Base-by-base conservation (phyloP, 768 basidiomycete genomes). In the Macrolepiota fuliginosa region DNA sequence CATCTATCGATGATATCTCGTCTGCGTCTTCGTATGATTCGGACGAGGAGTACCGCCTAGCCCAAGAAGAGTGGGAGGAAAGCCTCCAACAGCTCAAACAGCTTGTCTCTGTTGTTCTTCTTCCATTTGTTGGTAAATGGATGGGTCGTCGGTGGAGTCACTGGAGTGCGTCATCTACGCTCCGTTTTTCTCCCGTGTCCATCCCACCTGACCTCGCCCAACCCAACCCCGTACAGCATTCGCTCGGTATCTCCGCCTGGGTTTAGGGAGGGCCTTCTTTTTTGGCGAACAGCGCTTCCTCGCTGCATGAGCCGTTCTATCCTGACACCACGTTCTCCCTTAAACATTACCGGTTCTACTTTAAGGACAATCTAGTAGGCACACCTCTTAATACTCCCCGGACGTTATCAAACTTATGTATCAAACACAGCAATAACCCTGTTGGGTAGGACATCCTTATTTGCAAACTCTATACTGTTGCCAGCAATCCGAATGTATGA, bases 41-140 rank as follows among this genome's bases (percentile, higher is more conserved):
- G 1, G 84, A 86, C 64, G 90, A 91, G 61, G 91, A 94, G 68
- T 86, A 84, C 66, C 84, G 80, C 42, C 77, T 89, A 51, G 90
- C 91, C 2, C 91, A 95, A 73, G 83, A 90, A 71, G 95, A 97
- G 77, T 96, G 95, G 95, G 89, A 94, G 68, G 95, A 97, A 73
- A 92, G 90, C 68, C 69, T 96, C 54, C 76, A 87, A 63, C 94
- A 97, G 71, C 81, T 97, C 49, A 88, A 91, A 70, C 84, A 93
- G 70, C 83, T 96, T 19, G 74, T 92, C 56, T 83, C 90, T 39
- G 79, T 93, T 60, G 88, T 96, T 25, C 77, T 96, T 50, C 77
- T 97, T 61, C 95, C 95, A 1, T 90, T 87, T 76, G 72, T 94
- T 62, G 95, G 95, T 56, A 95, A 92, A 71, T 96, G 87, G 84